Conservation (phyloP, 805 yeast genomes). For the Pichia paraexigua region DNA sequence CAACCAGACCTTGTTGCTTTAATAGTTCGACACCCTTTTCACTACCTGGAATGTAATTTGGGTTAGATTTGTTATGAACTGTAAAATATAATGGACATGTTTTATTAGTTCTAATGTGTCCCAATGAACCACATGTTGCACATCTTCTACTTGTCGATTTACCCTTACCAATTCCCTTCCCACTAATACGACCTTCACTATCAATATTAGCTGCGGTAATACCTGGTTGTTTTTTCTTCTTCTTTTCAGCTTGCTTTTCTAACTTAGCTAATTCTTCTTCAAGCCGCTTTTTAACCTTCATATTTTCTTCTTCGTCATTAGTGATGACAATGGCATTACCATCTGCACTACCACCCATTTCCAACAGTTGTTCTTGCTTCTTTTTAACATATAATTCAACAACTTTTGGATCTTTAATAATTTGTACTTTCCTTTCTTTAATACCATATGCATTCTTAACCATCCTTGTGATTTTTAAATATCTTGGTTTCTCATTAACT, state of each 20-base stretch:
- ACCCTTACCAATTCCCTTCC: conserved; percentile 68
- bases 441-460: conserved; percentile 79
- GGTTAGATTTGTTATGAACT: conserved; percentile 29
- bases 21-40: conserved; percentile 15
- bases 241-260: conserved; percentile 62
- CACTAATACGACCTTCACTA: conserved; percentile 37
- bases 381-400: conserved; percentile 77
- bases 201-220: conserved; percentile 29
- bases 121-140: conserved; percentile 91
- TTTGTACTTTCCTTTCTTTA: conserved; percentile 70
- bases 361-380: conserved; percentile 28
- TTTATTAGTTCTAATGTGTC: conserved; percentile 88
- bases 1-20: conserved; percentile 1
- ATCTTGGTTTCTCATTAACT: conserved; percentile 26
- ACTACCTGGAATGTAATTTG: conserved; percentile 28
- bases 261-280: conserved; percentile 79
- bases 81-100: conserved; percentile 80
- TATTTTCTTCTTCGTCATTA: conserved; percentile 76
- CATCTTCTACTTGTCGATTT: conserved; percentile 74
- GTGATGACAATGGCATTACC: conserved; percentile 54
- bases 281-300: conserved; percentile 64
- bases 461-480: conserved; percentile 63
- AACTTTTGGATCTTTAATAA: conserved; percentile 76
- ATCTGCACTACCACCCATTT: conserved; percentile 55
- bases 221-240: conserved; percentile 26